Base-by-base conservation (phyloP, 441 rosid genomes). In the Biscutella laevigata region DNA sequence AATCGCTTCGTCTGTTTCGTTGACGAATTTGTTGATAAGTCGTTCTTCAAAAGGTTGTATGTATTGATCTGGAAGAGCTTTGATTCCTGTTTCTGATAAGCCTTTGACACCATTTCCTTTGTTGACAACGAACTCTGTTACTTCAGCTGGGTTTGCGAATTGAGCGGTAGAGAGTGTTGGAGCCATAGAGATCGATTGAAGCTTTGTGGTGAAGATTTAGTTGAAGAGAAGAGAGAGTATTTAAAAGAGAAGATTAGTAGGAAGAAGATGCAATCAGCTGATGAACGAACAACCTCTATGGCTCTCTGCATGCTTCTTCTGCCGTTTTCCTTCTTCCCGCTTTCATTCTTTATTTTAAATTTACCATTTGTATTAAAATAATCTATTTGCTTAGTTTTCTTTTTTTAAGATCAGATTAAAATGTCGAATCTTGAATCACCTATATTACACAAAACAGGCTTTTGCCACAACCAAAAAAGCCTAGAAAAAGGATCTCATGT, bases 51-150 rank as follows among this genome's bases (percentile, higher is more conserved):
- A 38, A 0, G 73, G 69, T 14, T 68, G 73, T 14, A 62, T 68
- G 64, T 62, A 68, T 51, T 57, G 68, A 17, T 68, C 56, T 7
- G 73, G 73, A 35, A 68, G 65, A 36, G 64, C 34, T 57, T 57
- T 57, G 48, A 68, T 43, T 53, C 73, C 73, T 16, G 68, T 62
- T 37, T 68, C 69, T 20, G 69, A 62, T 5, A 68, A 57, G 57
- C 73, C 73, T 46, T 62, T 68, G 1, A 68, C 73, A 17, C 69
- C 73, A 4, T 62, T 68, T 22, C 65, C 73, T 62, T 57, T 57
- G 56, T 44, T 39, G 29, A 62, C 64, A 2, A 62, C 73, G 33
- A 68, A 68, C 7, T 68, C 69, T 24, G 71, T 66, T 39, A 66
- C 57, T 52, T 52, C 44, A 5, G 65, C 36, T 32, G 71, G 66